Percentiles rank a stretch among this genome's conserved stretches.
These are phyloP conservation scores for Candida frijolesensis DNA, from an alignment of 1,139 yeast genomes.

Conservation along the genomic window DNA sequence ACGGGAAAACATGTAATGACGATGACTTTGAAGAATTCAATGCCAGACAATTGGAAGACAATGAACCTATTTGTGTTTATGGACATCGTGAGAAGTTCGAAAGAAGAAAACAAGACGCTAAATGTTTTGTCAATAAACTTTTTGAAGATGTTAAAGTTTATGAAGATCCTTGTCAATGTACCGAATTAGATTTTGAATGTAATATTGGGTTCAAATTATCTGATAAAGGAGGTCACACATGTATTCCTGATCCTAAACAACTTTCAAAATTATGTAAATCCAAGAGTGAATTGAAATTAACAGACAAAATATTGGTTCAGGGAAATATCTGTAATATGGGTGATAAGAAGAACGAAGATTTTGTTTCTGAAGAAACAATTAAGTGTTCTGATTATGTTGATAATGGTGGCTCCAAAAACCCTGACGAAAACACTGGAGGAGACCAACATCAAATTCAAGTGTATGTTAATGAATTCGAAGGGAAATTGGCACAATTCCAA, in stretches of 20 bases:
- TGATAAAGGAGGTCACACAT: slow-evolving; percentile 40
- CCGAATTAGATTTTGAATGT: slow-evolving; percentile 73
- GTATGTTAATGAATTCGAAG: slow-evolving; percentile 33
- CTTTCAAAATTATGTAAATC: slow-evolving; percentile 31
- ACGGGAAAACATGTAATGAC: slow-evolving; percentile 49
- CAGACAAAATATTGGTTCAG: slow-evolving; percentile 45
- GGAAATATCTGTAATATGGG: slow-evolving; percentile 53
- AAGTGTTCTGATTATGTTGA: slow-evolving; percentile 37
- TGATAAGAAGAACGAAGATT: slow-evolving; percentile 25
- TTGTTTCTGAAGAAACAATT: slow-evolving; percentile 27
- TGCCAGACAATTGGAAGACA: slow-evolving; percentile 51
- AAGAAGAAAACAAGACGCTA: slow-evolving; percentile 68
- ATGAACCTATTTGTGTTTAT: slow-evolving; percentile 63
- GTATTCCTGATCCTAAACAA: slow-evolving; percentile 52
- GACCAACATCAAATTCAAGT: slow-evolving; percentile 15
- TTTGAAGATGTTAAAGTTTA: slow-evolving; percentile 59
- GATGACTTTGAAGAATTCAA: slow-evolving; percentile 72
- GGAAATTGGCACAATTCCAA: slow-evolving; percentile 53
- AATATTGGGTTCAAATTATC: slow-evolving; percentile 53
- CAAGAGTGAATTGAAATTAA: slow-evolving; percentile 26
- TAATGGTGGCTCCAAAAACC: slow-evolving; percentile 20
- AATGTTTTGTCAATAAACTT: slow-evolving; percentile 66
- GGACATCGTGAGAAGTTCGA: slow-evolving; percentile 71
- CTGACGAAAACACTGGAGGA: slow-evolving; percentile 20
- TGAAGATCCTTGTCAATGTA: slow-evolving; percentile 68